Evolutionary conservation across 257 asterid genomes (phyloP).

Genomic region (Solanum clarkiae): DNA sequence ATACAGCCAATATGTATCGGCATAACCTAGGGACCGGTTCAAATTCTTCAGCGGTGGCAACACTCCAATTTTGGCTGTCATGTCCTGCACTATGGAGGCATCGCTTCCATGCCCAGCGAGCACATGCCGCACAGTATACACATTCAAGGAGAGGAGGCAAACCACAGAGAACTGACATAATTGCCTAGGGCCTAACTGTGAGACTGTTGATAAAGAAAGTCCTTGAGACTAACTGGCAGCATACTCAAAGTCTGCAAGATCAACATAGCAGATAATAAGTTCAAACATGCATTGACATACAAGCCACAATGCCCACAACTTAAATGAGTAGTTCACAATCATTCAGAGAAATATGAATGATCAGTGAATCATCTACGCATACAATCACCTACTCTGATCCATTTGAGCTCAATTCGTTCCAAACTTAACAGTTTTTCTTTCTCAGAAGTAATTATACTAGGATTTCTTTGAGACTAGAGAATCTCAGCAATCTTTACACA

Average conservation of each 20-base stretch:
- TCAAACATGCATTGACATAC: background rate
- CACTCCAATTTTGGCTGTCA: constrained; percentile 66
- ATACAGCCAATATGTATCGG: constrained; percentile 54
- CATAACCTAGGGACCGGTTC: constrained; percentile 83
- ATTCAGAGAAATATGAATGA: background rate
- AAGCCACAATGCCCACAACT: background rate
- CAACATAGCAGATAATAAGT: background rate
- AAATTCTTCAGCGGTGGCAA: constrained; percentile 52
- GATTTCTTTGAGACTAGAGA: background rate
- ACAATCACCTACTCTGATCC: background rate
- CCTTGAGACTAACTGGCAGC: background rate
- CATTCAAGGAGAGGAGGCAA: constrained; percentile 62
- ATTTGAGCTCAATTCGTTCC: background rate
- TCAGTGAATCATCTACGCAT: background rate
- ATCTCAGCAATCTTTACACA: background rate
- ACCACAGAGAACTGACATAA: constrained; percentile 72
- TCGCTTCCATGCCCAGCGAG: constrained; percentile 81
- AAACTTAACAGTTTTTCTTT: too few species aligned
- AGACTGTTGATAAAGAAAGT: background rate
- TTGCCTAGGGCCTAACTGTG: background rate
- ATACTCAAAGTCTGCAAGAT: background rate
- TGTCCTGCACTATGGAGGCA: constrained; percentile 70
- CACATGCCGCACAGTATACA: constrained; percentile 61
- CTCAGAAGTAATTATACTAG: background rate
- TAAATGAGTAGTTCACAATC: background rate